Conservation (phyloP, 768 basidiomycete genomes). For the Auriscalpium microsporum region DNA sequence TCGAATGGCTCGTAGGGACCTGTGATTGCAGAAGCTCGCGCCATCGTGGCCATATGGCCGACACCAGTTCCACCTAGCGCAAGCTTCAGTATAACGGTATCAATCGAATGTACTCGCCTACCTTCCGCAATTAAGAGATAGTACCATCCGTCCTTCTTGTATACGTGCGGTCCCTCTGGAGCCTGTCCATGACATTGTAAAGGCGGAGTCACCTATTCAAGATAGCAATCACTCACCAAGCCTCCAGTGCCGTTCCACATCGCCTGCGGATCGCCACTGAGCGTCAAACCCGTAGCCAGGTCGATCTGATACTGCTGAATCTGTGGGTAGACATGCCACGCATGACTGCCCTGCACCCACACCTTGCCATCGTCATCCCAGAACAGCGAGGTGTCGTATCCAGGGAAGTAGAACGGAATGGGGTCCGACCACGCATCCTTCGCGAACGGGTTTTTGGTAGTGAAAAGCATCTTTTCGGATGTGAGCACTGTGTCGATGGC, state of each 20-base stretch:
- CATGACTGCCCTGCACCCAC: conserved; percentile 23
- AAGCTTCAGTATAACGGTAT: neutral
- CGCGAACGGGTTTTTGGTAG: conserved; percentile 9
- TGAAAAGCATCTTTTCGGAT: conserved; percentile 9
- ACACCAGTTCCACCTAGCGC: conserved; percentile 20
- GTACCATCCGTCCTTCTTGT: conserved; percentile 19
- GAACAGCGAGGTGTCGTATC: conserved; percentile 27
- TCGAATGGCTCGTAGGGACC: conserved; percentile 21
- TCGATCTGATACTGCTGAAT: conserved; percentile 21
- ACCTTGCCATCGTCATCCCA: conserved; percentile 25
- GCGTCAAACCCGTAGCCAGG: conserved; percentile 11
- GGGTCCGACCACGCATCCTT: conserved; percentile 24
- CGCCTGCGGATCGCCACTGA: conserved; percentile 10
- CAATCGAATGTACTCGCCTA: neutral
- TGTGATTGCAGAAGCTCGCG: conserved; percentile 21
- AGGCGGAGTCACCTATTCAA: neutral
- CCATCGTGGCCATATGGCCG: conserved; percentile 18
- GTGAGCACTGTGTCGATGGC: neutral
- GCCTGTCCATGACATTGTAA: neutral
- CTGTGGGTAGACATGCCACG: conserved; percentile 18
- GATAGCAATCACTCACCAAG: conserved; percentile 1
- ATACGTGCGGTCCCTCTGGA: conserved; percentile 23
- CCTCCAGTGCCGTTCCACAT: conserved; percentile 14
- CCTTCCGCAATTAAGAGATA: conserved; percentile 33
- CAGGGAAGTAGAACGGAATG: conserved; percentile 25